phyloP scores from a whole-genome alignment of 371 early-diverging fungal genomes.

The Mucor velutinosus region DNA sequence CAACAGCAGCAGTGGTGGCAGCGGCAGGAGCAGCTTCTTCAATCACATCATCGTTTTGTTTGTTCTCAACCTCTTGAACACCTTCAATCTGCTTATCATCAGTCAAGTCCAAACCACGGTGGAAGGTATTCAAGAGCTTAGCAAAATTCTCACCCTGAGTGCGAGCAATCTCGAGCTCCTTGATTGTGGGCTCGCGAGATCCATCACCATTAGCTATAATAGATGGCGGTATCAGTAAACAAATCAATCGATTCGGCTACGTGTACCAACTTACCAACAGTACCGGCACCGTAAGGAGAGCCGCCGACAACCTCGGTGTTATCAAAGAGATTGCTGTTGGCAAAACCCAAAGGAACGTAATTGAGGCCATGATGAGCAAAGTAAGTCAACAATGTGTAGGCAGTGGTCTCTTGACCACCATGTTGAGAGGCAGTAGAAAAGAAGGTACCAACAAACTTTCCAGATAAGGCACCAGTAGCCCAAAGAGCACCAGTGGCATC shows the following conservation, averaged over 20 bases:
- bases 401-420: slow-evolving; percentile 84
- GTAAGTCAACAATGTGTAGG: slow-evolving; percentile 65
- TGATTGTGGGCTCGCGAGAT: slow-evolving; percentile 58
- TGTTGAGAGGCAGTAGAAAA: slow-evolving; percentile 74
- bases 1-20: neutral
- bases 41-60: neutral
- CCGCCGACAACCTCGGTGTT: slow-evolving; percentile 65
- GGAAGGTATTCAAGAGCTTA: slow-evolving; percentile 29
- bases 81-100: neutral
- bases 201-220: slow-evolving; percentile 58
- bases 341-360: slow-evolving; percentile 76
- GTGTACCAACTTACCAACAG: slow-evolving; percentile 15
- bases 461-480: slow-evolving; percentile 64
- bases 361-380: slow-evolving; percentile 83
- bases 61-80: neutral
- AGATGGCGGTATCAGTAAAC: neutral
- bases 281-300: slow-evolving; percentile 67
- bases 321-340: slow-evolving; percentile 51
- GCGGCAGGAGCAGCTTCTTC: neutral
- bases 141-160: slow-evolving; percentile 71
- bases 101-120: slow-evolving; percentile 1
- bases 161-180: slow-evolving; percentile 69
- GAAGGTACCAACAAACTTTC: slow-evolving; percentile 80
- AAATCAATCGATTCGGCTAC: neutral
- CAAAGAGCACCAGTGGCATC: slow-evolving; percentile 79